Evolutionary conservation across 2,329 filamentous ascomycete genomes (phyloP), one percentile per base, ranked within the genome.

Genomic region (Metarhizium anisopliae): DNA sequence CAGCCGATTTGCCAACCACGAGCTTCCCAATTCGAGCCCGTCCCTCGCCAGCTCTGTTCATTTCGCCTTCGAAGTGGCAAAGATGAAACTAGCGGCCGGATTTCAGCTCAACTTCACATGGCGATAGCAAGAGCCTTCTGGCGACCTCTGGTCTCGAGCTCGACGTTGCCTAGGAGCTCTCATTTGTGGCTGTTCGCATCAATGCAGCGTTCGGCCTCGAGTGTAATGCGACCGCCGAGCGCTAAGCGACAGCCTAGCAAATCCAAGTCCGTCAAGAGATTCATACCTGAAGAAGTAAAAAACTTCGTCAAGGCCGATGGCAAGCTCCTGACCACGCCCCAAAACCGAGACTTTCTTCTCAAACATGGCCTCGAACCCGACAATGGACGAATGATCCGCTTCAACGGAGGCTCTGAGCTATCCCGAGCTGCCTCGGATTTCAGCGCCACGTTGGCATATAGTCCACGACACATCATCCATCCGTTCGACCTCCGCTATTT

Each of bases 401-500:
- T 59, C 25, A 50, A 54, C 6, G 43, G 54, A 13, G 58, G 50
- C 29, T 38, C 38, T 0, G 57, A 58, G 11, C 47, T 66, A 4
- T 51, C 55, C 8, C 47, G 49, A 18, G 43, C 66, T 4, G 29
- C 53, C 10, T 53, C 54, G 3, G 47, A 59, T 6, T 68, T 66
- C 52, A 54, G 58, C 35, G 60, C 65, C 52, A 59, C 54, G 2
- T 43, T 71, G 7, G 60, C 59, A 18, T 68, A 66, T 52, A 64
- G 61, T 20, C 56, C 63, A 10, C 53, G 56, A 8, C 66, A 74
- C 58, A 59, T 69, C 54, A 59, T 74, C 50, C 63, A 68, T 35
- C 66, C 67, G 4, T 65, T 66, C 55, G 64, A 73, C 54, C 59
- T 70, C 14, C 60, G 60, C 6, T 70, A 64, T 55, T 63, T 75